These are phyloP conservation scores for Candida buenavistaensis DNA, from an alignment of 1,139 yeast genomes.

Conservation along the genomic window DNA sequence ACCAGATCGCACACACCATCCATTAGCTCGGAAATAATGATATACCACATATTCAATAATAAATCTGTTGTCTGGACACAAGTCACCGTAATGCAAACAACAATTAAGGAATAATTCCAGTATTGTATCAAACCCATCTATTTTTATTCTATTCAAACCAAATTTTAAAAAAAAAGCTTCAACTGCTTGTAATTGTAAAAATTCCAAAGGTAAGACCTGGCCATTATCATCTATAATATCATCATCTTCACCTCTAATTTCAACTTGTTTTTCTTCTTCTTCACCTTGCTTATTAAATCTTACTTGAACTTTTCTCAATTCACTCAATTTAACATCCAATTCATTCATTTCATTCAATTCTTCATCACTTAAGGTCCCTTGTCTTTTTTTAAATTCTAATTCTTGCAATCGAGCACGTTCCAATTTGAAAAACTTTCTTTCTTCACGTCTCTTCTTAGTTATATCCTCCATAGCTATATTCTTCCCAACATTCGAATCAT, in stretches of 20 bases:
- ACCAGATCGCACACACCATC: constrained; percentile 95
- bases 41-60: constrained; percentile 67
- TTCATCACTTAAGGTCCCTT: constrained; percentile 21
- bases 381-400: constrained; percentile 31
- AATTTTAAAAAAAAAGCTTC: constrained; percentile 70
- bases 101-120: constrained; percentile 29
- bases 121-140: constrained; percentile 15
- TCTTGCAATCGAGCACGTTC: constrained; percentile 45
- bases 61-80: constrained; percentile 44
- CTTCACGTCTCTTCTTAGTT: constrained; percentile 70
- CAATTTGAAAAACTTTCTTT: constrained; percentile 69
- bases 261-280: background rate
- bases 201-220: constrained; percentile 51
- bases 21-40: constrained; percentile 83
- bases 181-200: constrained; percentile 68
- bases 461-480: constrained; percentile 66
- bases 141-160: constrained; percentile 47
- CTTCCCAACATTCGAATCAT: constrained; percentile 30
- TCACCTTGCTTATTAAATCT: constrained; percentile 15
- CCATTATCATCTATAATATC: constrained; percentile 35
- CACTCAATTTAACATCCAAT: constrained; percentile 24
- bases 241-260: constrained; percentile 12
- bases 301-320: constrained; percentile 19
- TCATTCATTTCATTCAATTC: constrained; percentile 29
- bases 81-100: constrained; percentile 16